Percentiles rank a stretch among this genome's conserved stretches.
phyloP scores from a whole-genome alignment of 2,329 filamentous ascomycete genomes.

The Fusarium domesticum region DNA sequence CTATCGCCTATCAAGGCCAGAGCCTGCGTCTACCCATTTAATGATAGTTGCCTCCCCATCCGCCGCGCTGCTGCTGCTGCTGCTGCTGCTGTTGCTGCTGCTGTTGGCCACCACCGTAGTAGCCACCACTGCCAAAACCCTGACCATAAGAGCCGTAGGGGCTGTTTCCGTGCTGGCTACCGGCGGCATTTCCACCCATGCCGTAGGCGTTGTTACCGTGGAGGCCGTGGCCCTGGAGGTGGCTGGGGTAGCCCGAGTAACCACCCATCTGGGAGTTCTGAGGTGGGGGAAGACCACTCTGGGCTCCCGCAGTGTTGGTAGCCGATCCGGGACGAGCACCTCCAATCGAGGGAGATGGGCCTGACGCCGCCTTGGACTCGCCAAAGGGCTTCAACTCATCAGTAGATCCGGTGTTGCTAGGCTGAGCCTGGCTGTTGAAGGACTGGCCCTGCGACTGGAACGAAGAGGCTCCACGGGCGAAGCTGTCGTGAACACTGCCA shows the following conservation, averaged over 20 bases:
- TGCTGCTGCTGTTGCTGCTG: slow-evolving; percentile 38
- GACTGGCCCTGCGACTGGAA: slow-evolving; percentile 56
- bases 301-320: slow-evolving; percentile 49
- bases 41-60: slow-evolving; percentile 61
- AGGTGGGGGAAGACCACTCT: slow-evolving; percentile 55
- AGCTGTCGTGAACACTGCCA: slow-evolving; percentile 54
- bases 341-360: slow-evolving; percentile 55
- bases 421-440: slow-evolving; percentile 51
- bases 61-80: slow-evolving; percentile 49
- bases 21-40: slow-evolving; percentile 35
- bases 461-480: slow-evolving; percentile 49
- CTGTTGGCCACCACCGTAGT: slow-evolving; percentile 39
- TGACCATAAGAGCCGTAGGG: slow-evolving; percentile 54
- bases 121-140: slow-evolving; percentile 47
- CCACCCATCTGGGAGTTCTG: slow-evolving; percentile 54
- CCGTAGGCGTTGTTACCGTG: slow-evolving; percentile 56
- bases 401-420: slow-evolving; percentile 38
- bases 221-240: slow-evolving; percentile 51
- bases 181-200: slow-evolving; percentile 49
- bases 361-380: slow-evolving; percentile 52
- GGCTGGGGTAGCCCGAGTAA: slow-evolving; percentile 55
- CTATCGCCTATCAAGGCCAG: slow-evolving; percentile 8
- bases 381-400: slow-evolving; percentile 61
- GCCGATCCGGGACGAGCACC: slow-evolving; percentile 58
- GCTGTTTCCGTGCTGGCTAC: slow-evolving; percentile 51